phyloP scores from a whole-genome alignment of 371 early-diverging fungal species.

The Saksenaea oblongispora region DNA sequence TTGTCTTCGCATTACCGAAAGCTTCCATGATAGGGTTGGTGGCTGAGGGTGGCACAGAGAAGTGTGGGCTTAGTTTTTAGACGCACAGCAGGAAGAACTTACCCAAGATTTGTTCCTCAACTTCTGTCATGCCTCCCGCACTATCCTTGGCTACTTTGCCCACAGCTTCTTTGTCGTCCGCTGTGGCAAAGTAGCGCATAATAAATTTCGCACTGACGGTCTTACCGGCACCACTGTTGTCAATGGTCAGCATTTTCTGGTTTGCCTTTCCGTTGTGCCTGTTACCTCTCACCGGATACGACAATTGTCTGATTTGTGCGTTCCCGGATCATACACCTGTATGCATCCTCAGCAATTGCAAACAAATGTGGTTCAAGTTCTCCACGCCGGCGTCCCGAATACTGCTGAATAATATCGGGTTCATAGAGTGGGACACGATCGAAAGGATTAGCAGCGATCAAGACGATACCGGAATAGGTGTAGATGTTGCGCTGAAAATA shows the following conservation, averaged over 20 bases:
- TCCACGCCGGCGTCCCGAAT: slow-evolving; percentile 91
- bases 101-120: slow-evolving; percentile 82
- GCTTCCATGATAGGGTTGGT: slow-evolving; percentile 99
- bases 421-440: slow-evolving; percentile 85
- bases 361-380: slow-evolving; percentile 99
- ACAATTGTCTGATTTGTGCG: slow-evolving; percentile 96
- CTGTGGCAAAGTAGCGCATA: slow-evolving; percentile 97
- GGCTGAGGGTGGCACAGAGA: slow-evolving; percentile 39
- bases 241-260: neutral
- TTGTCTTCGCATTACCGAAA: slow-evolving; percentile 99
- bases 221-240: slow-evolving; percentile 88
- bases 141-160: slow-evolving; percentile 29
- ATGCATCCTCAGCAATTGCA: slow-evolving; percentile 98
- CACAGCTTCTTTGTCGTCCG: slow-evolving; percentile 67
- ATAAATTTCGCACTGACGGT: slow-evolving; percentile 96
- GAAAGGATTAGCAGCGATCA: slow-evolving; percentile 99
- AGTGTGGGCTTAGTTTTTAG: slow-evolving; percentile 3
- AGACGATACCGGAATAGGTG: slow-evolving; percentile 99
- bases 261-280: neutral
- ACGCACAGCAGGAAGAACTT: slow-evolving; percentile 1
- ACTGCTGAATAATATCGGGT: slow-evolving; percentile 87
- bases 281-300: slow-evolving; percentile 95
- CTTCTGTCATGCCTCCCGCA: slow-evolving; percentile 67
- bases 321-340: slow-evolving; percentile 91
- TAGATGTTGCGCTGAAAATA: slow-evolving; percentile 93